phyloP scores from a whole-genome alignment of 225 moss, liverwort and hornwort genomes.

The Pseudisothecium myosuroides region DNA sequence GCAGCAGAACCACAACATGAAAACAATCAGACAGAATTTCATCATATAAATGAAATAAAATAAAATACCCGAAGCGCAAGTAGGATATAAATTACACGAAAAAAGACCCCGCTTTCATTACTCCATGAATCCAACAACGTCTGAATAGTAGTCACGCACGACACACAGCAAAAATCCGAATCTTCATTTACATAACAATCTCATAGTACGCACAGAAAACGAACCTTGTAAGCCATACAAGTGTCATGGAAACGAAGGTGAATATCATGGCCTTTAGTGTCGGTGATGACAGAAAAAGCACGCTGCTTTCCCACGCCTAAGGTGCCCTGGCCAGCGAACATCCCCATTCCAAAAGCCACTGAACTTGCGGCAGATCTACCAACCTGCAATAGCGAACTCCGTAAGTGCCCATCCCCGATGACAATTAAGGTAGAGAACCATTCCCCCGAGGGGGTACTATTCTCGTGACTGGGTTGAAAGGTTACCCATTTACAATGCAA shows the following conservation, averaged over 20 bases:
- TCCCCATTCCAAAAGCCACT: constrained; percentile 87
- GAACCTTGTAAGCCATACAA: constrained; percentile 82
- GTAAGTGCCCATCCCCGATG: not conserved
- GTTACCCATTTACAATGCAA: not conserved
- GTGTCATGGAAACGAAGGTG: constrained; percentile 93
- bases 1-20: not conserved
- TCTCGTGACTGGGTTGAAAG: not conserved
- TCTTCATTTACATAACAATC: not conserved
- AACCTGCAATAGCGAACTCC: constrained; percentile 29
- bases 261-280: constrained; percentile 63
- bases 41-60: not conserved
- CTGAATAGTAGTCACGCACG: not conserved
- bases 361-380: constrained; percentile 71
- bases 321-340: constrained; percentile 58
- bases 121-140: not conserved
- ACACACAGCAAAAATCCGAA: not conserved
- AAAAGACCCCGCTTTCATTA: not conserved
- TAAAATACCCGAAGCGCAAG: not conserved
- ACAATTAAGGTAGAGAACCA: not conserved
- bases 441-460: not conserved
- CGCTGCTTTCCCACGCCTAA: constrained; percentile 64
- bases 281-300: constrained; percentile 78
- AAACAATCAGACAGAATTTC: not conserved
- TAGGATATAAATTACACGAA: not conserved
- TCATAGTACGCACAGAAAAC: not conserved